phyloP scores from a whole-genome alignment of 2,329 filamentous ascomycete species.

The Sporothrix protearum region DNA sequence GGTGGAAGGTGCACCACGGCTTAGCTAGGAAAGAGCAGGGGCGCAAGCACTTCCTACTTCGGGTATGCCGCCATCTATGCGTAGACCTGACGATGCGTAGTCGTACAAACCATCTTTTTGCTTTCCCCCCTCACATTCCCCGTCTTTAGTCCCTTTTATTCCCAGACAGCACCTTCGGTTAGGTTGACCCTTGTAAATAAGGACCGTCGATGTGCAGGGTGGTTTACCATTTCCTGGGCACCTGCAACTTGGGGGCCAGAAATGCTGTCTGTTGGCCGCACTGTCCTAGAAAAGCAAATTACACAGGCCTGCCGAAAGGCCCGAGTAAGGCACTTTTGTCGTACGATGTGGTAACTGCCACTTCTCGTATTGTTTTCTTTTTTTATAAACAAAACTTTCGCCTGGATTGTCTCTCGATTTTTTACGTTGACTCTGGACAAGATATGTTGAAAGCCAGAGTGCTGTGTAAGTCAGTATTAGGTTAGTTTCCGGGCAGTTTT shows the following conservation, averaged over 20 bases:
- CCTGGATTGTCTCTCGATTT: neutral
- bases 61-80: conserved; percentile 1
- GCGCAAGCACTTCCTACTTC: neutral
- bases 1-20: neutral
- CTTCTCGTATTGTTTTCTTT: neutral
- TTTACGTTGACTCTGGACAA: neutral
- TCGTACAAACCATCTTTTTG: neutral
- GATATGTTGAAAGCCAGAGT: too few species aligned
- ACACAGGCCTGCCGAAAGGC: neutral
- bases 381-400: neutral
- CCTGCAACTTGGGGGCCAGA: conserved; percentile 8
- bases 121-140: neutral
- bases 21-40: neutral
- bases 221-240: neutral
- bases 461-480: neutral
- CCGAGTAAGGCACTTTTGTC: neutral
- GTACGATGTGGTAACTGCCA: neutral
- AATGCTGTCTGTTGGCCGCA: conserved; percentile 9
- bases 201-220: neutral
- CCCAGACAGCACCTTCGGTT: neutral
- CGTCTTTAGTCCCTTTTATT: too few species aligned
- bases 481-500: neutral
- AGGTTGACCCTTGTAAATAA: neutral
- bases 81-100: neutral
- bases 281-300: neutral